A percentile compares a stretch with the other conserved stretches of the same genome.
phyloP scores from a whole-genome alignment of 1,139 yeast genomes.

The Geotrichum bryndzae region DNA sequence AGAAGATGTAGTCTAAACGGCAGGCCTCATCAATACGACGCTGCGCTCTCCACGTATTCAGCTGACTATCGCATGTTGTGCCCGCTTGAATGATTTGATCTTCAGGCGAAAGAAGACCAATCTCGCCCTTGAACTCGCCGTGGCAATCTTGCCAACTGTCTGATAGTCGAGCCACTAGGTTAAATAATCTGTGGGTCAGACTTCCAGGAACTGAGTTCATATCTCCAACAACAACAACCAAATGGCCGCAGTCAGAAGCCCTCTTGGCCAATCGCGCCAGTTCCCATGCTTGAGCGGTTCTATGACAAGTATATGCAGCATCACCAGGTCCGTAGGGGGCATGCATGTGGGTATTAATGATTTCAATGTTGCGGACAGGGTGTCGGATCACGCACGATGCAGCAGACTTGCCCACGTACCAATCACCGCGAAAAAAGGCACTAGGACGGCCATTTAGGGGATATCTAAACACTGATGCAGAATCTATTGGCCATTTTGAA shows the following conservation, averaged over 20 bases:
- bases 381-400: constrained; percentile 67
- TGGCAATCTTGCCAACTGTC: constrained; percentile 82
- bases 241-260: constrained; percentile 68
- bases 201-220: constrained; percentile 84
- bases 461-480: constrained; percentile 72
- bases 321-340: constrained; percentile 93
- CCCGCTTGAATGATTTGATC: constrained; percentile 74
- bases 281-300: constrained; percentile 97
- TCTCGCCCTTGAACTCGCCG: constrained; percentile 40
- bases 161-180: constrained; percentile 58
- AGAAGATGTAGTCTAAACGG: constrained; percentile 82
- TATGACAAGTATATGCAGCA: constrained; percentile 82
- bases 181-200: constrained; percentile 69
- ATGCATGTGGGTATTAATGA: constrained; percentile 91
- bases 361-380: constrained; percentile 55
- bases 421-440: constrained; percentile 91
- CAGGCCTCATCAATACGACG: constrained; percentile 65
- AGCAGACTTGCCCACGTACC: constrained; percentile 92
- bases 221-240: constrained; percentile 88
- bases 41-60: constrained; percentile 83
- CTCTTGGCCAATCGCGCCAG: constrained; percentile 61
- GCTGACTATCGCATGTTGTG: constrained; percentile 78
- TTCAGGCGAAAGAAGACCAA: constrained; percentile 44
- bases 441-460: constrained; percentile 93
- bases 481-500: constrained; percentile 76